Evolutionary conservation across 805 yeast genomes (phyloP).

Genomic region (Dipodascus geniculatus): DNA sequence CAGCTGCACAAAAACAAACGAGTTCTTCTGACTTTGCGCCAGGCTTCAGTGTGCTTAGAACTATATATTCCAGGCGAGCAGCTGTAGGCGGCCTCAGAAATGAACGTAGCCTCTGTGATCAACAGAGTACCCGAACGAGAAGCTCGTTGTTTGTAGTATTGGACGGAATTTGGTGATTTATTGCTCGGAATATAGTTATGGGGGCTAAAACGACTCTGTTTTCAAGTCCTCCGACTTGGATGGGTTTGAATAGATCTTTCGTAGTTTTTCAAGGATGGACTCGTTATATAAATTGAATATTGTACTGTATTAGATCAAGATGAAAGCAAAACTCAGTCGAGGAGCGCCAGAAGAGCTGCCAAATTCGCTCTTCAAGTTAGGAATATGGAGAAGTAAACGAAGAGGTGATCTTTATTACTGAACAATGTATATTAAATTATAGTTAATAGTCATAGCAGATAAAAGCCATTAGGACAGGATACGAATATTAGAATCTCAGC

Average conservation of each 20-base stretch:
- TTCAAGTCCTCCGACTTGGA: conserved; percentile 18
- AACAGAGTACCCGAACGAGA: conserved; percentile 44
- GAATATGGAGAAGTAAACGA: no score
- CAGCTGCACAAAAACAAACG: conserved; percentile 32
- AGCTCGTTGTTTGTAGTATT: conserved; percentile 49
- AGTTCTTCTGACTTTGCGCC: conserved; percentile 30
- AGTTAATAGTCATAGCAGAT: no score
- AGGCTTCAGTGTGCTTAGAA: conserved; percentile 21
- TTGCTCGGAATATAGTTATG: conserved; percentile 35
- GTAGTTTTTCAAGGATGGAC: no score
- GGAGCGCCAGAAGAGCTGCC: no score
- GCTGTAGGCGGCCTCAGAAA: conserved; percentile 29
- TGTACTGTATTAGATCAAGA: no score
- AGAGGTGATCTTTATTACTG: no score
- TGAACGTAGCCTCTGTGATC: conserved; percentile 46
- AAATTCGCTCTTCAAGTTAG: no score
- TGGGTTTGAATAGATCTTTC: conserved; percentile 18
- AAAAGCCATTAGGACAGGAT: no score
- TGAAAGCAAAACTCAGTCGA: no score
- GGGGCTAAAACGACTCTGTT: conserved; percentile 41
- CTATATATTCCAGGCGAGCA: conserved; percentile 22
- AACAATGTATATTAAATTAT: no score
- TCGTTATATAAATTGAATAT: no score
- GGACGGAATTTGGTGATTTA: conserved; percentile 22
- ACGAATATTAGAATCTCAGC: no score